Conservation (phyloP, 179 eudicot species). For the Heliamphora pulchella region DNA sequence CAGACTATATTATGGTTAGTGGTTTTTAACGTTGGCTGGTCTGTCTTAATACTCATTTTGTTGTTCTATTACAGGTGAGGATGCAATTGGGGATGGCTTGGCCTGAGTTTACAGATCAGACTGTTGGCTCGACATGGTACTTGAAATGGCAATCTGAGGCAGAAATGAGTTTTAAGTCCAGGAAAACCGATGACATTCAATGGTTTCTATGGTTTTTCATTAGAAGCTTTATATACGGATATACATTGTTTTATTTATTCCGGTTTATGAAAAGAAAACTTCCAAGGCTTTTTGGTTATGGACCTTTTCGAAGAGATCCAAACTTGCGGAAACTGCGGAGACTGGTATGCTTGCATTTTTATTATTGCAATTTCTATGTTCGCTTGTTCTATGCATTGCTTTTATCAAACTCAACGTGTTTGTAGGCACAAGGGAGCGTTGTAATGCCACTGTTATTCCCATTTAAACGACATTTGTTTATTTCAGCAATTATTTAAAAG, state of each 20-base stretch:
- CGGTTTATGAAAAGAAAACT: slow-evolving; percentile 47
- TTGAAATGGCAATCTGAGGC: slow-evolving; percentile 78
- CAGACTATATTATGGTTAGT: not conserved
- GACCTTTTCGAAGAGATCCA: slow-evolving; percentile 58
- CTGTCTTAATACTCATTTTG: slow-evolving; percentile 18
- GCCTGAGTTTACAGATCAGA: slow-evolving; percentile 58
- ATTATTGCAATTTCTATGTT: not conserved
- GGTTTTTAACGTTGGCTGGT: slow-evolving; percentile 3
- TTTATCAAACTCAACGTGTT: not conserved
- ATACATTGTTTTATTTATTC: slow-evolving; percentile 45
- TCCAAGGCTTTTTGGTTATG: slow-evolving; percentile 59
- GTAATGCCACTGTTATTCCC: not conserved
- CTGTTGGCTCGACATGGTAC: slow-evolving; percentile 66
- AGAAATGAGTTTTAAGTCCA: slow-evolving; percentile 46
- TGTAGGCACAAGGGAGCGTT: not conserved
- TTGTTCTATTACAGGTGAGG: slow-evolving; percentile 41
- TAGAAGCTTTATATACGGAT: slow-evolving; percentile 50
- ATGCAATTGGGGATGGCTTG: slow-evolving; percentile 66
- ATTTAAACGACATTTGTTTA: not conserved
- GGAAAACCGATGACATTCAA: slow-evolving; percentile 33
- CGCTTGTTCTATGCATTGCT: not conserved
- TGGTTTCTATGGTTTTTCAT: slow-evolving; percentile 53
- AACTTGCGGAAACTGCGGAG: slow-evolving; percentile 52
- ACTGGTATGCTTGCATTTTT: slow-evolving; percentile 44
- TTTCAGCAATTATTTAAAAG: no score